These are phyloP conservation scores for Magnusiomyces sp. DNA, from an alignment of 1,139 yeast species.

Conservation along the genomic window DNA sequence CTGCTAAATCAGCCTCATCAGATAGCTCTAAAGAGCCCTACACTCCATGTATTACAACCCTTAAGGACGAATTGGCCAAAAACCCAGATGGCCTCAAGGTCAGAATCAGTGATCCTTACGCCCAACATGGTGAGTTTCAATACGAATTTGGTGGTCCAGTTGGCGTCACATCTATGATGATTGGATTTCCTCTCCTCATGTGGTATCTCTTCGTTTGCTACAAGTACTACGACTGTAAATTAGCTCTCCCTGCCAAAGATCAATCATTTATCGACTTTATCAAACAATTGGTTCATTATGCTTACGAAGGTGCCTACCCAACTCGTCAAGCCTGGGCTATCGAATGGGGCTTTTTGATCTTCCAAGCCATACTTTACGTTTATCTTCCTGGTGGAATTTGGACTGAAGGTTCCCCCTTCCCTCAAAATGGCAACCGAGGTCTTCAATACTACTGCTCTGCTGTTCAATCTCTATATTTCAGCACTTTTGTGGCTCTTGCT, in stretches of 20 bases:
- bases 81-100: too few relatives aligned
- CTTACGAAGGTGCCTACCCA: conserved; percentile 59
- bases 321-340: conserved; percentile 55
- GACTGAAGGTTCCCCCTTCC: conserved; percentile 90
- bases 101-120: conserved; percentile 10
- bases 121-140: conserved; percentile 14
- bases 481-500: conserved; percentile 47
- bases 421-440: conserved; percentile 68
- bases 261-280: conserved; percentile 57
- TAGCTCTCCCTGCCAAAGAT: conserved; percentile 58
- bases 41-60: too few relatives aligned
- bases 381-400: conserved; percentile 94
- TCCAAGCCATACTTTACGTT: conserved; percentile 69
- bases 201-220: conserved; percentile 95
- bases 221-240: conserved; percentile 61
- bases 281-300: conserved; percentile 36
- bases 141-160: conserved; percentile 91
- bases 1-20: too few relatives aligned
- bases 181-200: conserved; percentile 88
- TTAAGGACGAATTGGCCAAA: too few relatives aligned
- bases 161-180: conserved; percentile 92
- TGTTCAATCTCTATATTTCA: conserved; percentile 67
- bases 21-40: too few relatives aligned
- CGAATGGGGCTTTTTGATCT: conserved; percentile 60
- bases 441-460: conserved; percentile 93